These are phyloP conservation scores for Penicillium lagena DNA, from an alignment of 495 filamentous ascomycete genomes.

Conservation along the genomic window DNA sequence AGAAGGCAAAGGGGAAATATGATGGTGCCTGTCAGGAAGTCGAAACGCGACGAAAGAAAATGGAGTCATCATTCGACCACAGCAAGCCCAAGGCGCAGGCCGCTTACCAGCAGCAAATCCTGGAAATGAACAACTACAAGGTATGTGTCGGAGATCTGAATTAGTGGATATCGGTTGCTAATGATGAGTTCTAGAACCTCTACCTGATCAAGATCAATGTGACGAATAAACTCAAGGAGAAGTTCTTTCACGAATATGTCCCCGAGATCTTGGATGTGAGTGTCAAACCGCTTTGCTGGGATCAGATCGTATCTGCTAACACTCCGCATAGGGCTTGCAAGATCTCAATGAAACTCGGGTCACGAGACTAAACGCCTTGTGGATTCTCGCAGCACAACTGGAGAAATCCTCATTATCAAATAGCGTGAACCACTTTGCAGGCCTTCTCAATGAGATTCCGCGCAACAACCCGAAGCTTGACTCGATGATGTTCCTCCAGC, in stretches of 20 bases:
- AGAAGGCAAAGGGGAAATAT: conserved; percentile 89
- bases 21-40: conserved; percentile 91
- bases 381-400: conserved; percentile 72
- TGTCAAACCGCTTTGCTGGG: background rate
- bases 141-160: conserved; percentile 22
- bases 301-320: background rate
- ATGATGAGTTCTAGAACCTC: conserved; percentile 56
- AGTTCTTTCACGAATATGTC: conserved; percentile 94
- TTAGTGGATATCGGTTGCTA: conserved; percentile 8
- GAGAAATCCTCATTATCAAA: conserved; percentile 66
- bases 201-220: conserved; percentile 94
- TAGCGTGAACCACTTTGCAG: conserved; percentile 62
- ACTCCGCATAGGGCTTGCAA: conserved; percentile 56
- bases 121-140: conserved; percentile 96
- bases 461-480: conserved; percentile 85
- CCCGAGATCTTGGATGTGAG: conserved; percentile 87
- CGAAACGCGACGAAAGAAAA: conserved; percentile 89
- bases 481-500: conserved; percentile 93
- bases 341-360: conserved; percentile 87
- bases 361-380: conserved; percentile 73
- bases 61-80: conserved; percentile 82
- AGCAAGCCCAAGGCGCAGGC: conserved; percentile 76
- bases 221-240: conserved; percentile 93
- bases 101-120: conserved; percentile 80
- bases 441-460: conserved; percentile 72